A percentile compares a stretch with the other conserved stretches of the same genome.
Conservation (phyloP, 1,284 basidiomycete genomes). For the Trametes versicolor region DNA sequence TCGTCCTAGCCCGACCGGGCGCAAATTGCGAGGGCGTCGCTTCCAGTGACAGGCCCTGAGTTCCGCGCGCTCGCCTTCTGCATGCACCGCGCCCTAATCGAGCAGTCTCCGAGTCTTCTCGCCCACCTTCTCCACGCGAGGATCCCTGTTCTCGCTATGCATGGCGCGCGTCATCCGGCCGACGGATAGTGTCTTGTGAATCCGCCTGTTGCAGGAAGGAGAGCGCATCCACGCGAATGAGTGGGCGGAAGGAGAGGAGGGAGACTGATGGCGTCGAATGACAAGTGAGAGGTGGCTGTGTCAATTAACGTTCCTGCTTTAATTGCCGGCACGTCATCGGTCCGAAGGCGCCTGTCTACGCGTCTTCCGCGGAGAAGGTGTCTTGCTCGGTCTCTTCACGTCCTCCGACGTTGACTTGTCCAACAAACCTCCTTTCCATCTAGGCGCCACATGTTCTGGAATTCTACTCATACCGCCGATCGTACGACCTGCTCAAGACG, state of each 20-base stretch:
- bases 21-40: slow-evolving; percentile 11
- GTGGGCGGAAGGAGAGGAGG: background rate
- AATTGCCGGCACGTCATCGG: slow-evolving; percentile 13
- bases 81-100: slow-evolving; percentile 1
- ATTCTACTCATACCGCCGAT: no score
- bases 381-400: background rate
- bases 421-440: no score
- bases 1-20: slow-evolving; percentile 6
- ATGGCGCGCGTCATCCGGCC: no score
- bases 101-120: background rate
- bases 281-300: slow-evolving; percentile 14
- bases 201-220: background rate
- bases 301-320: slow-evolving; percentile 4
- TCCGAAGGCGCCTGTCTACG: background rate
- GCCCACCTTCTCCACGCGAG: slow-evolving; percentile 1
- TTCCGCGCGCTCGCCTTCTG: slow-evolving; percentile 3
- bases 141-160: background rate
- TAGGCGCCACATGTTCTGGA: no score
- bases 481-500: no score
- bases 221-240: background rate
- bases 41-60: slow-evolving; percentile 8
- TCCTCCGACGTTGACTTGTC: no score
- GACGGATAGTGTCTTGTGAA: no score
- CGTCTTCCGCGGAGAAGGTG: background rate
- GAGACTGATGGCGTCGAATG: background rate